Conservation (phyloP, 768 basidiomycete genomes). For the Cystobasidiopsis lactophilus region DNA sequence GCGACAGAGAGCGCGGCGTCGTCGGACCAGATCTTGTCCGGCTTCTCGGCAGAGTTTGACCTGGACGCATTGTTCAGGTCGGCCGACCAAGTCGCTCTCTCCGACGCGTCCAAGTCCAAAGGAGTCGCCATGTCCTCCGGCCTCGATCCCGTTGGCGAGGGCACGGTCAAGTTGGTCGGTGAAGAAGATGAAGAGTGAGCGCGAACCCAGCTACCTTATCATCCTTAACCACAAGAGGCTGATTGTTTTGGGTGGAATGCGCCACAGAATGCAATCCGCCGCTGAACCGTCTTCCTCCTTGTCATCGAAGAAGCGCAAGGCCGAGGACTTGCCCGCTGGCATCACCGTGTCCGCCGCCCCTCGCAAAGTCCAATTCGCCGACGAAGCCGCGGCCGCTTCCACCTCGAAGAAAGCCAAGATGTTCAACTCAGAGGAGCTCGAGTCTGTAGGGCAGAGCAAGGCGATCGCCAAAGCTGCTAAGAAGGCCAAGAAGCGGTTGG, state of each 20-base stretch:
- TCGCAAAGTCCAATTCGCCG: no score
- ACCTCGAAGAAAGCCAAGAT: constrained; percentile 11
- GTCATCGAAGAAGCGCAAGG: constrained; percentile 6
- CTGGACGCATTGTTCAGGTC: constrained; percentile 56
- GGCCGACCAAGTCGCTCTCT: constrained; percentile 52
- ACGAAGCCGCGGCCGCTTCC: constrained; percentile 7
- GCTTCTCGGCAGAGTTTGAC: constrained; percentile 57
- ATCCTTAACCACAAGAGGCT: no score
- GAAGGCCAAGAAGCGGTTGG: constrained; percentile 20
- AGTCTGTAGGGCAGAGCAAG: constrained; percentile 17
- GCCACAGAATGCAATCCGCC: no score
- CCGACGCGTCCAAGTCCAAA: constrained; percentile 29
- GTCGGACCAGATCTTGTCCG: constrained; percentile 52
- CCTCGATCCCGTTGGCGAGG: not conserved
- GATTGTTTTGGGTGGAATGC: no score
- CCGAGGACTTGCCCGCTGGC: constrained; percentile 2
- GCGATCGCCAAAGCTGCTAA: constrained; percentile 14
- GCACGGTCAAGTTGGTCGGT: constrained; percentile 3
- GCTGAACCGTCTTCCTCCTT: no score
- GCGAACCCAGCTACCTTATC: no score
- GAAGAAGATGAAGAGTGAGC: constrained; percentile 8
- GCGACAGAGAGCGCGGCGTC: constrained; percentile 33
- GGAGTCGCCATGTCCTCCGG: constrained; percentile 28
- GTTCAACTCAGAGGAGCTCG: constrained; percentile 10
- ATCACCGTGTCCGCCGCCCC: constrained; percentile 17